A percentile compares a stretch with the other conserved stretches of the same genome.
phyloP scores from a whole-genome alignment of 129 eudicot species.

The Saussurea involucrata region DNA sequence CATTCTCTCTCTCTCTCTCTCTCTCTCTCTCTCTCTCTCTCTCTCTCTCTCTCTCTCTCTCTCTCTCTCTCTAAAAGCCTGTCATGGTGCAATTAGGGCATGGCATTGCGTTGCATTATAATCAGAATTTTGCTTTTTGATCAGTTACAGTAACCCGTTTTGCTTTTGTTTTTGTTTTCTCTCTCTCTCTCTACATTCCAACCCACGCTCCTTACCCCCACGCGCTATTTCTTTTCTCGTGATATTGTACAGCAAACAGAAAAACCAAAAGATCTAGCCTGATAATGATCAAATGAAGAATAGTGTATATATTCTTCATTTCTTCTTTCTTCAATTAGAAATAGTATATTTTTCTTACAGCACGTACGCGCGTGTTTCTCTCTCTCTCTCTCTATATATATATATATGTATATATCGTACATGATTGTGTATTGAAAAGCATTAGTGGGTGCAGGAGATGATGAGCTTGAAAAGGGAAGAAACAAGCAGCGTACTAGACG shows the following conservation, averaged over 20 bases:
- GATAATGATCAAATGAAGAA: not conserved
- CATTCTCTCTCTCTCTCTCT: slow-evolving; percentile 16
- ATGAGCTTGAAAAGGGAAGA: slow-evolving; percentile 39
- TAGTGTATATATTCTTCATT: not conserved
- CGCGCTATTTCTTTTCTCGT: slow-evolving; percentile 13
- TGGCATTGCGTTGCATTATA: not conserved
- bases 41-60: slow-evolving; percentile 28
- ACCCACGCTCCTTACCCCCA: slow-evolving; percentile 17
- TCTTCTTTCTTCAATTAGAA: not conserved
- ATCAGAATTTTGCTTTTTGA: slow-evolving; percentile 21
- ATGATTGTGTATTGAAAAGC: not conserved
- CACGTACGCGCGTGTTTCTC: not conserved
- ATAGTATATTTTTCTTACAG: not conserved
- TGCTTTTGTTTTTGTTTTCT: slow-evolving; percentile 14
- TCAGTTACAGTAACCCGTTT: slow-evolving; percentile 12
- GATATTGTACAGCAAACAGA: not conserved
- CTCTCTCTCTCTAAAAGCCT: not conserved
- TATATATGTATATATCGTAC: not conserved
- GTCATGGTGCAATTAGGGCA: not conserved
- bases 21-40: slow-evolving; percentile 26
- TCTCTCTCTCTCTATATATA: not conserved
- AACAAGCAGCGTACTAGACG: slow-evolving; percentile 26
- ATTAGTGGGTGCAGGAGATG: slow-evolving; percentile 35
- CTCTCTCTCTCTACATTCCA: slow-evolving; percentile 6
- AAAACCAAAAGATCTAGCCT: not conserved